Evolutionary conservation across 1,284 basidiomycete genomes (phyloP).

Genomic region (Singerocomus rubriflavus): DNA sequence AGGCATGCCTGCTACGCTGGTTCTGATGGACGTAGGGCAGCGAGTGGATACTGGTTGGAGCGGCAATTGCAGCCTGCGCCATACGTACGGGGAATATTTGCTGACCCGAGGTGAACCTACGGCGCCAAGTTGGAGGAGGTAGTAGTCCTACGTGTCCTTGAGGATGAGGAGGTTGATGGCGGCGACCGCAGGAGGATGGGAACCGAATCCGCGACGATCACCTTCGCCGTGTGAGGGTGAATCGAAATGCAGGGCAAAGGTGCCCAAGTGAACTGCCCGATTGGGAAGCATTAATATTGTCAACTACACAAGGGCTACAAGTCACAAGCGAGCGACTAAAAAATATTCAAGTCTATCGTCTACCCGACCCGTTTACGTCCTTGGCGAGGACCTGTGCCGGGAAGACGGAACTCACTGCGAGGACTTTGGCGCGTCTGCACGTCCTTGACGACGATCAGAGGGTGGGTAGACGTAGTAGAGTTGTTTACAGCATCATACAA

Average conservation of each 20-base stretch:
- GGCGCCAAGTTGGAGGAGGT: conserved; percentile 11
- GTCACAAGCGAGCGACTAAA: too few relatives aligned
- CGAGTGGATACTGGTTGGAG: conserved; percentile 20
- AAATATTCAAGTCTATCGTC: background rate
- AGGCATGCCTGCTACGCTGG: conserved; percentile 36
- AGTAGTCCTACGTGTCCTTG: conserved; percentile 2
- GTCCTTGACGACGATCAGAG: background rate
- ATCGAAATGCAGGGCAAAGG: conserved; percentile 11
- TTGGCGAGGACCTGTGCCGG: background rate
- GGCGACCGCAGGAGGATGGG: conserved; percentile 13
- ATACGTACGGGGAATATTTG: conserved; percentile 10
- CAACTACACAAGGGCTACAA: conserved; percentile 6
- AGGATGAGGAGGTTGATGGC: conserved; percentile 3
- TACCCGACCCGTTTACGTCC: conserved; percentile 5
- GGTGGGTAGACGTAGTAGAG: conserved; percentile 3
- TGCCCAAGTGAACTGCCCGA: conserved; percentile 22
- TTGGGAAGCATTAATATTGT: conserved; percentile 21
- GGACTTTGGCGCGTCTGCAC: background rate
- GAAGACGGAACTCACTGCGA: background rate
- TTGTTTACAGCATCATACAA: conserved; percentile 11
- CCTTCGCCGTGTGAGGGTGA: conserved; percentile 20
- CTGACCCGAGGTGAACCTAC: background rate
- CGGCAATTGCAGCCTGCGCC: conserved; percentile 29
- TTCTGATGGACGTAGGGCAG: conserved; percentile 29
- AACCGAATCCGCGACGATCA: conserved; percentile 32